Evolutionary conservation across 2,329 filamentous ascomycete genomes (phyloP), one percentile per base, ranked within the genome.

Genomic region (Paecilomyces sp.): DNA sequence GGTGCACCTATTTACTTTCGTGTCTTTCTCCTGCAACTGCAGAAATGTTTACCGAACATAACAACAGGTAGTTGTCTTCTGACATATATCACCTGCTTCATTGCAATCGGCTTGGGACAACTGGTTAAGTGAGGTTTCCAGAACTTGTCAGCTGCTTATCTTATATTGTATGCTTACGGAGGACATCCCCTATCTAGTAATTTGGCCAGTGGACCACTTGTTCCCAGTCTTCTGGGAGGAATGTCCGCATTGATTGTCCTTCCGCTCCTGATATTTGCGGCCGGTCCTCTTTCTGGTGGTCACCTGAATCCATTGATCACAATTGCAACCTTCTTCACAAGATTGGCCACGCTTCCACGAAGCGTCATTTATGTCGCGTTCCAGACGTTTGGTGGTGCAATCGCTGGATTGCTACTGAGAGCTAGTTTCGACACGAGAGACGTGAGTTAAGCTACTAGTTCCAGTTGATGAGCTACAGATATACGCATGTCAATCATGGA

Each of bases 241-340:
- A 67, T 80, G 41, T 71, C 72, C 59, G 81, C 75, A 60, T 66
- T 72, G 11, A 62, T 77, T 24, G 63, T 80, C 54, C 68, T 82
- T 15, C 68, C 80, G 0, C 65, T 81, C 0, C 79, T 83, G 64
- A 81, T 84, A 54, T 82, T 78, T 63, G 77, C 76, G 8, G 77
- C 79, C 13, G 78, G 75, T 3, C 77, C 80, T 0, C 77, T 78
- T 0, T 80, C 78, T 2, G 81, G 82, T 47, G 82, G 78, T 1
- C 82, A 84, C 64, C 68, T 84, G 58, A 84, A 82, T 63, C 82
- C 82, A 1, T 70, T 79, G 33, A 82, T 85, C 61, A 83, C 81
- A 0, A 76, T 84, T 54, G 75, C 79, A 2, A 82, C 81, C 1
- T 79, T 85, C 60, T 77, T 82, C 25, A 76, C 79, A 1, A 77